phyloP scores from a whole-genome alignment of 139 green algal genomes.

The Ettlia oleoabundans region DNA sequence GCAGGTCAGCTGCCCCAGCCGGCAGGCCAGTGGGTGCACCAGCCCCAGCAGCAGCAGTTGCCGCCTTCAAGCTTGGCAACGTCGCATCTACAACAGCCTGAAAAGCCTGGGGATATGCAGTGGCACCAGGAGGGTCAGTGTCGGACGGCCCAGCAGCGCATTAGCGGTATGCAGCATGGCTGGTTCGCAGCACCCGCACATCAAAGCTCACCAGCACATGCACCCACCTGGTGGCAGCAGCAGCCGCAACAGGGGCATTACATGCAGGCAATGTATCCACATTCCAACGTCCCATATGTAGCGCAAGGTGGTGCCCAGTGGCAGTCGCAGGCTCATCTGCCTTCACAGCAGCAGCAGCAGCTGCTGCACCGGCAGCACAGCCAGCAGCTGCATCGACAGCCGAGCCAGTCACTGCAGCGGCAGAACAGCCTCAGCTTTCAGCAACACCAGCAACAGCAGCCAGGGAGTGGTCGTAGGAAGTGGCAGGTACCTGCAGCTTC shows the following conservation, averaged over 20 bases:
- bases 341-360: not conserved
- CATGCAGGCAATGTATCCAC: too few relatives aligned
- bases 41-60: not conserved
- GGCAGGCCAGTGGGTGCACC: not conserved
- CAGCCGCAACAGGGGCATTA: not conserved
- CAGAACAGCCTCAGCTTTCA: not conserved
- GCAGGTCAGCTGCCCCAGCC: not conserved
- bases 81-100: too few relatives aligned
- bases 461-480: not conserved
- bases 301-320: too few relatives aligned
- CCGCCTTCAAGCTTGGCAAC: not conserved
- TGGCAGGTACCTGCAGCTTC: constrained; percentile 5
- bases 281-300: too few relatives aligned
- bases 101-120: too few relatives aligned
- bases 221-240: not conserved
- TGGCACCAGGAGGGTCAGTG: too few relatives aligned
- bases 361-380: not conserved
- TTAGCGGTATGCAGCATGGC: too few relatives aligned
- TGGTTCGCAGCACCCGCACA: too few relatives aligned
- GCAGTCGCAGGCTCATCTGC: not conserved
- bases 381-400: not conserved
- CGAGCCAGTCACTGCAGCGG: not conserved
- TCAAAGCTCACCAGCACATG: too few relatives aligned
- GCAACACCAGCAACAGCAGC: not conserved
- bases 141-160: too few relatives aligned